Evolutionary conservation across 805 yeast species (phyloP), one percentile per base, ranked within the genome.

Genomic region (Sugiyamaella qingdaonensis): DNA sequence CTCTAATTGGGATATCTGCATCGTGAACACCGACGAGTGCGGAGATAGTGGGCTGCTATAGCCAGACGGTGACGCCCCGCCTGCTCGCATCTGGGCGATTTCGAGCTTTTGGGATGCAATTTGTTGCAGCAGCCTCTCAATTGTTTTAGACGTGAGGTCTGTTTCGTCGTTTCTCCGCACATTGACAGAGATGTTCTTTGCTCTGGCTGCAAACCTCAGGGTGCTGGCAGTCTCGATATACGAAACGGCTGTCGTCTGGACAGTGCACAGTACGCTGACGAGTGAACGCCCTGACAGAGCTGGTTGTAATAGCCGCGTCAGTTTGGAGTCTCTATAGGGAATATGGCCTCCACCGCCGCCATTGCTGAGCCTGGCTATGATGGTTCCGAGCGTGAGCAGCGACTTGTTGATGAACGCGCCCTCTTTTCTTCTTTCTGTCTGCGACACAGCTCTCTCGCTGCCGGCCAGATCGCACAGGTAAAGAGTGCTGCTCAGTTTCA

Each of bases 391-490:
- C 0, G 98, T 95, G 49, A 92, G 74, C 41, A 92, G 76, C 0
- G 97, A 91, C 66, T 90, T 90, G 73, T 92, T 92, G 66, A 92
- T 92, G 65, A 77, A 94, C 0, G 97, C 80, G 19, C 98, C 99
- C 72, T 92, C 99, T 68, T 90, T 88, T 52, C 97, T 74, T 61
- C 98, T 78, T 64, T 88, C 97, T 1, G 74, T 69, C 61, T 85
- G 84, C 10, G 80, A 71, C 2, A 85, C 81, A 0, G 95, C 96
- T 49, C 86, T 78, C 69, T 92, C 99, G n/a, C 96, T 86, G 29
- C 99, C 99, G 0, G 99, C 99, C 63, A 92, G 77, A 70, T 92
- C 99, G 73, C 98, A 92, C 52, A 92, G 75, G 33, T 92, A 88
- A 32, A 92, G 78, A 0, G 89, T 82, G 34, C 90, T 78, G 36